Percentiles rank a stretch among this genome's conserved stretches.
Conservation (phyloP, 2,329 filamentous ascomycete genomes). For the Curvularia sp. region DNA sequence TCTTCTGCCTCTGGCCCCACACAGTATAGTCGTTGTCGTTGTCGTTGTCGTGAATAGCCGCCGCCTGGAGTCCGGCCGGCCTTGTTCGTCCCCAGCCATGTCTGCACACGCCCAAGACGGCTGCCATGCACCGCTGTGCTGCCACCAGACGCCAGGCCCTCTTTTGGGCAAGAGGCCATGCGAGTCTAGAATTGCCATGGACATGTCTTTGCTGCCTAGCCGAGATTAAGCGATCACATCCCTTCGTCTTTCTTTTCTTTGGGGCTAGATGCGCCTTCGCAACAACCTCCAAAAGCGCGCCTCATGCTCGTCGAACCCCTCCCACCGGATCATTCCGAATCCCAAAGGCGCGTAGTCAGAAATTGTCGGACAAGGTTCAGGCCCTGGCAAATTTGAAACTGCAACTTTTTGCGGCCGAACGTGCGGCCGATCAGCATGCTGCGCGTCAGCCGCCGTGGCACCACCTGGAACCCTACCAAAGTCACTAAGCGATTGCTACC, state of each 20-base stretch:
- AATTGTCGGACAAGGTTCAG: neutral
- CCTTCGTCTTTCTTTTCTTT: slow-evolving; percentile 5
- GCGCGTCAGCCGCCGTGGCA: slow-evolving; percentile 9
- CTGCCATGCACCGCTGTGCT: neutral
- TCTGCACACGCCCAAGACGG: neutral
- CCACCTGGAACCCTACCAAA: neutral
- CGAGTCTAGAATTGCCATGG: slow-evolving; percentile 11
- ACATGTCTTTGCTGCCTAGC: slow-evolving; percentile 5
- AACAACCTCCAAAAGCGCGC: no score
- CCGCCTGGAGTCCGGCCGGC: no score
- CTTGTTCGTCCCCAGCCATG: no score
- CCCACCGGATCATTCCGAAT: no score
- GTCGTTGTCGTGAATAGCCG: no score
- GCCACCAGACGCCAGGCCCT: slow-evolving; percentile 8
- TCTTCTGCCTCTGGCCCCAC: neutral
- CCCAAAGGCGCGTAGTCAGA: no score
- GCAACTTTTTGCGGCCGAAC: slow-evolving; percentile 1
- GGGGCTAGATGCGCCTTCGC: neutral
- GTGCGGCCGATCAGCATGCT: slow-evolving; percentile 8
- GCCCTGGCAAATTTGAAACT: slow-evolving; percentile 2
- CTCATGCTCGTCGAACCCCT: no score
- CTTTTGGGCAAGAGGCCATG: slow-evolving; percentile 3
- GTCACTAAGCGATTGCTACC: slow-evolving; percentile 2
- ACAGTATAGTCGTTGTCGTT: neutral
- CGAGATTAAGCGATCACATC: neutral